Percentiles rank a stretch among this genome's conserved stretches.
These are phyloP conservation scores for Agrostemma githago DNA, from an alignment of 148 eudicot species.

Conservation along the genomic window DNA sequence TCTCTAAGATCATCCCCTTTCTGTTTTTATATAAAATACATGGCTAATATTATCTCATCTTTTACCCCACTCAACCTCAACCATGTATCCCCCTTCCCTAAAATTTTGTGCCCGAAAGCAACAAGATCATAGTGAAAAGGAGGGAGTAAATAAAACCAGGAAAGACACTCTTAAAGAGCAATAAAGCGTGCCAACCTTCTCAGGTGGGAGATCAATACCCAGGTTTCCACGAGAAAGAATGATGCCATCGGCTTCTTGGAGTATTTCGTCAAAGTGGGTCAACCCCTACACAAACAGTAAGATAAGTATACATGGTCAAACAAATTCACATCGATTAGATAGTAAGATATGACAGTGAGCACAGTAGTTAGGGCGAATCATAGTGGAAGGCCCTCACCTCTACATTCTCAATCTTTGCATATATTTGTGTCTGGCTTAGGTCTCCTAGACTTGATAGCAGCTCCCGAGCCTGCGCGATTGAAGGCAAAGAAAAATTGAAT, in stretches of 20 bases:
- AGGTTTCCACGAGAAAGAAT: conserved; percentile 97
- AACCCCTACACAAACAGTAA: conserved; percentile 51
- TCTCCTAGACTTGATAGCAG: conserved; percentile 68
- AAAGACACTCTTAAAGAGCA: neutral
- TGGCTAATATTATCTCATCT: too few species aligned
- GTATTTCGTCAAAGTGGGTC: conserved; percentile 89
- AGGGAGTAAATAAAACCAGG: too few species aligned
- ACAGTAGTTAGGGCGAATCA: too few species aligned
- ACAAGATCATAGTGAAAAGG: neutral
- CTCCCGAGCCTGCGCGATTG: conserved; percentile 60
- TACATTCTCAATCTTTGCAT: conserved; percentile 86
- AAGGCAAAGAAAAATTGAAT: too few species aligned
- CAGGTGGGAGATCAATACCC: conserved; percentile 96
- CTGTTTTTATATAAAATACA: too few species aligned
- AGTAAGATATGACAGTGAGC: too few species aligned
- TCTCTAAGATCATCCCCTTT: too few species aligned
- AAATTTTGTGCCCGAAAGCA: too few species aligned
- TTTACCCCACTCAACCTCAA: neutral
- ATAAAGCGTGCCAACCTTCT: conserved; percentile 52
- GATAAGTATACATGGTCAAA: neutral
- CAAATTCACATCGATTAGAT: neutral
- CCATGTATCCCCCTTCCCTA: neutral
- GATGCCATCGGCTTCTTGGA: conserved; percentile 92
- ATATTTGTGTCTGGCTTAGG: conserved; percentile 79
- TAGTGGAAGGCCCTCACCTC: conserved; percentile 45